These are phyloP conservation scores for Stephania japonica DNA, from an alignment of 164 flowering plant genomes.

Conservation along the genomic window DNA sequence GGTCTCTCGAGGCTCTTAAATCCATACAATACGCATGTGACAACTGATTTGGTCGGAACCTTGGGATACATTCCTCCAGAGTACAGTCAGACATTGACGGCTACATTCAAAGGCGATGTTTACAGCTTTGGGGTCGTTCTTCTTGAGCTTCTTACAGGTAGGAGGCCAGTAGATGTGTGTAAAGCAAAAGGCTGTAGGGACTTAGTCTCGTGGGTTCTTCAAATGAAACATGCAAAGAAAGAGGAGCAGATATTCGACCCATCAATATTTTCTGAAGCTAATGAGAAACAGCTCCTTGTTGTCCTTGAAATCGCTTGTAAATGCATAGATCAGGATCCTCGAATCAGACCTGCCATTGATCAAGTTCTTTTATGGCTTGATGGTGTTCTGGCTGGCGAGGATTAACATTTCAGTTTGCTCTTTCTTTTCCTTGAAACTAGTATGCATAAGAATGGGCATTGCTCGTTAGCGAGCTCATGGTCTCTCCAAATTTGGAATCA, in stretches of 20 bases:
- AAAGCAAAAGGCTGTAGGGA: slow-evolving; percentile 62
- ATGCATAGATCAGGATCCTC: slow-evolving; percentile 58
- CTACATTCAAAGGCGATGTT: slow-evolving; percentile 79
- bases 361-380: slow-evolving; percentile 67
- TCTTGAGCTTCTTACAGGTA: slow-evolving; percentile 71
- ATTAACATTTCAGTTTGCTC: slow-evolving; percentile 13
- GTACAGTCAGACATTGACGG: slow-evolving; percentile 62
- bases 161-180: slow-evolving; percentile 72
- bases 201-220: slow-evolving; percentile 73
- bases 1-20: slow-evolving; percentile 65
- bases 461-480: neutral
- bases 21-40: slow-evolving; percentile 85
- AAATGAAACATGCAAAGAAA: slow-evolving; percentile 49
- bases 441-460: neutral
- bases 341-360: slow-evolving; percentile 59
- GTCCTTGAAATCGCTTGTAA: slow-evolving; percentile 60
- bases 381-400: slow-evolving; percentile 22
- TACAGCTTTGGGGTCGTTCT: slow-evolving; percentile 87
- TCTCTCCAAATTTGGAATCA: neutral
- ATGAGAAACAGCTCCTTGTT: slow-evolving; percentile 46
- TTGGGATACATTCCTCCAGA: slow-evolving; percentile 88
- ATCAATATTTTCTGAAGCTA: slow-evolving; percentile 37
- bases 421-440: neutral
- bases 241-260: slow-evolving; percentile 53
- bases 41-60: slow-evolving; percentile 84